Evolutionary conservation across 2,329 filamentous ascomycete genomes (phyloP).

Genomic region (Neoascochyta sp.): DNA sequence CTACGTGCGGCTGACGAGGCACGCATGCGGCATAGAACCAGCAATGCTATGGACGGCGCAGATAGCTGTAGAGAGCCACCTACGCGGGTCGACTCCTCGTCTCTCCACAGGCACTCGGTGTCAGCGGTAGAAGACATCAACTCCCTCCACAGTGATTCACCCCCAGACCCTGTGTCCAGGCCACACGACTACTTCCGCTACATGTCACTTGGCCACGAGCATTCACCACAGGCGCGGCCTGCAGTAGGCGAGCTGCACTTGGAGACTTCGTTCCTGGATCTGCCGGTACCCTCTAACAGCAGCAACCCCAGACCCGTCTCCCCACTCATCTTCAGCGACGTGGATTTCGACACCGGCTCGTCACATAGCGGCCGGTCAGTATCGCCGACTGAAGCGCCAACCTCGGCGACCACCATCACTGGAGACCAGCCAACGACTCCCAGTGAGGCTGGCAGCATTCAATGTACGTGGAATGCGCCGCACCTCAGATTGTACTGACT

Average conservation of each 20-base stretch:
- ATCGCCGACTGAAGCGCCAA: slow-evolving; percentile 13
- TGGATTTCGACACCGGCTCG: slow-evolving; percentile 12
- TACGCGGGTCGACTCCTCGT: too few species aligned
- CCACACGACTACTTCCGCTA: slow-evolving; percentile 1
- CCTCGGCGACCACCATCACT: slow-evolving; percentile 12
- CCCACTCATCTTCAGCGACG: slow-evolving; percentile 17
- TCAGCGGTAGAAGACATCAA: neutral
- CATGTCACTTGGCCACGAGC: neutral
- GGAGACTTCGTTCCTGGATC: too few species aligned
- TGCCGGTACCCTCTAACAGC: too few species aligned
- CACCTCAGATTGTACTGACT: neutral
- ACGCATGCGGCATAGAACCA: slow-evolving; percentile 6
- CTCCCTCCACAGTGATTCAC: neutral
- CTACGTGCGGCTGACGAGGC: slow-evolving; percentile 25
- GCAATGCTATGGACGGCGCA: slow-evolving; percentile 1
- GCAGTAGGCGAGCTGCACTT: slow-evolving; percentile 5
- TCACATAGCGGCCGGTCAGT: slow-evolving; percentile 1
- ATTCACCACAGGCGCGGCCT: slow-evolving; percentile 1
- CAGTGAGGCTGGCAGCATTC: neutral
- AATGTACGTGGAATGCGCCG: slow-evolving; percentile 3
- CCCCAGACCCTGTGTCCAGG: slow-evolving; percentile 1
- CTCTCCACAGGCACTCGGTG: neutral
- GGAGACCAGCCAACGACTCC: slow-evolving; percentile 1
- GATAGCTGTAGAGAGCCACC: too few species aligned
- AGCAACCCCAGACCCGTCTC: slow-evolving; percentile 2